Evolutionary conservation across 1,139 yeast species (phyloP).

Genomic region (Lodderomyces orthopsilosis): DNA sequence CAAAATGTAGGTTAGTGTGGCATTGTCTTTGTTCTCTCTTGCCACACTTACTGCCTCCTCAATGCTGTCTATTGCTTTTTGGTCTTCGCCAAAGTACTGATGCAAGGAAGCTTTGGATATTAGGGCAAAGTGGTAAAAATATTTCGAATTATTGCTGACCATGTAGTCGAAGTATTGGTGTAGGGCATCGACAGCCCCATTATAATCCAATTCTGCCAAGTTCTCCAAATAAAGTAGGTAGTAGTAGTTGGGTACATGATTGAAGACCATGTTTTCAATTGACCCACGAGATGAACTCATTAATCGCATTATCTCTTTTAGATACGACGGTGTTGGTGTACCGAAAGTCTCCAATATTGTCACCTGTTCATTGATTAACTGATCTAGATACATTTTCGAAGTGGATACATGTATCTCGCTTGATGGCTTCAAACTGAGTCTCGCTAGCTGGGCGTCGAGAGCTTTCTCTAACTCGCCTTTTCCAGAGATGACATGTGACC

Average conservation of each 20-base stretch:
- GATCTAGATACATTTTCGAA: conserved; percentile 51
- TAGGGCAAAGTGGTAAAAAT: conserved; percentile 78
- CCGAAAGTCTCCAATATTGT: conserved; percentile 54
- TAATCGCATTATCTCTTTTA: conserved; percentile 42
- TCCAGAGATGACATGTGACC: not conserved
- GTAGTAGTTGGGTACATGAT: conserved; percentile 57
- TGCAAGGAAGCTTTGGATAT: conserved; percentile 76
- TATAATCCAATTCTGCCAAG: conserved; percentile 63
- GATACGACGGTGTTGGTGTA: conserved; percentile 46
- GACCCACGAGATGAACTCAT: conserved; percentile 32
- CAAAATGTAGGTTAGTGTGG: conserved; percentile 71
- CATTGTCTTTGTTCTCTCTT: conserved; percentile 75
- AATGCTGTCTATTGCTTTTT: conserved; percentile 74
- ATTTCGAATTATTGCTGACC: conserved; percentile 65
- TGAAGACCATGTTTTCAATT: conserved; percentile 47
- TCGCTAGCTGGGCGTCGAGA: conserved; percentile 2
- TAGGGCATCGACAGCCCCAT: conserved; percentile 66
- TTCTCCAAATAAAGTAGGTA: conserved; percentile 65
- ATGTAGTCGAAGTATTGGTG: conserved; percentile 87
- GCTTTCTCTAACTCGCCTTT: not conserved
- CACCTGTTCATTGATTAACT: conserved; percentile 55
- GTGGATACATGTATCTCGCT: not conserved
- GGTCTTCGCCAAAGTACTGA: conserved; percentile 70
- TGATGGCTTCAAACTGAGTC: not conserved
- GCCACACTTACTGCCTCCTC: conserved; percentile 90